A percentile compares a stretch with the other conserved stretches of the same genome.
These are phyloP conservation scores for Basidioascus undulatus DNA, from an alignment of 768 basidiomycete genomes.

Conservation along the genomic window DNA sequence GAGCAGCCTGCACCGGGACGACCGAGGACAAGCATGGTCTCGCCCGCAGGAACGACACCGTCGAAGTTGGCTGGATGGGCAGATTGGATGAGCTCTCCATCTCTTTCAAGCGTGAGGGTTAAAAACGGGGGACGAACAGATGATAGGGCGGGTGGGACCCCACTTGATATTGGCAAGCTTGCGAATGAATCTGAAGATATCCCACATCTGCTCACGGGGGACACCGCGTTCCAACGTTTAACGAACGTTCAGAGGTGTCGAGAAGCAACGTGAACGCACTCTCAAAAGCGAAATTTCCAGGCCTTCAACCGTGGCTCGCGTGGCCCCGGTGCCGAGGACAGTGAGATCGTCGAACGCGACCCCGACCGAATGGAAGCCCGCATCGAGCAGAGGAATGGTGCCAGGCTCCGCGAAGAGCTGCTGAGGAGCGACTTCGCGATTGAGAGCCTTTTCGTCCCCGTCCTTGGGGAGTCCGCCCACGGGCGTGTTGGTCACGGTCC, in stretches of 20 bases:
- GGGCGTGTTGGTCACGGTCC: no score
- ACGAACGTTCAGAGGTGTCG: no score
- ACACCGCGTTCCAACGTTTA: neutral
- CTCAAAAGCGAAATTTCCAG: neutral
- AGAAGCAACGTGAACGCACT: neutral
- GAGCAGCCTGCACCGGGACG: slow-evolving; percentile 1
- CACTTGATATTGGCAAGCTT: neutral
- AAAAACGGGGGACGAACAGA: neutral
- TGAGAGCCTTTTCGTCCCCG: no score
- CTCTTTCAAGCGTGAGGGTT: neutral
- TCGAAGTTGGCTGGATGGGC: neutral
- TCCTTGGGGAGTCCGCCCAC: no score
- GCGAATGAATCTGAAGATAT: slow-evolving; percentile 1
- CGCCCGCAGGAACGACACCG: neutral
- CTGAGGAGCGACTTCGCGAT: no score
- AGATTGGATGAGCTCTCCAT: neutral
- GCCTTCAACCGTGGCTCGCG: slow-evolving; percentile 1
- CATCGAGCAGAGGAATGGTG: slow-evolving; percentile 1
- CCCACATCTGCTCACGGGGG: slow-evolving; percentile 4
- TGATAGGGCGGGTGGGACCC: neutral
- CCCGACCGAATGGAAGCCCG: slow-evolving; percentile 1
- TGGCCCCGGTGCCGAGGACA: neutral
- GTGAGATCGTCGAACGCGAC: slow-evolving; percentile 2
- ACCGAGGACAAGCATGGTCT: slow-evolving; percentile 5
- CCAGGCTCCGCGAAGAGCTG: slow-evolving; percentile 1